A percentile compares a stretch with the other conserved stretches of the same genome.
These are phyloP conservation scores for Arthrinium phaeospermum DNA, from an alignment of 2,329 filamentous ascomycete species.

Conservation along the genomic window DNA sequence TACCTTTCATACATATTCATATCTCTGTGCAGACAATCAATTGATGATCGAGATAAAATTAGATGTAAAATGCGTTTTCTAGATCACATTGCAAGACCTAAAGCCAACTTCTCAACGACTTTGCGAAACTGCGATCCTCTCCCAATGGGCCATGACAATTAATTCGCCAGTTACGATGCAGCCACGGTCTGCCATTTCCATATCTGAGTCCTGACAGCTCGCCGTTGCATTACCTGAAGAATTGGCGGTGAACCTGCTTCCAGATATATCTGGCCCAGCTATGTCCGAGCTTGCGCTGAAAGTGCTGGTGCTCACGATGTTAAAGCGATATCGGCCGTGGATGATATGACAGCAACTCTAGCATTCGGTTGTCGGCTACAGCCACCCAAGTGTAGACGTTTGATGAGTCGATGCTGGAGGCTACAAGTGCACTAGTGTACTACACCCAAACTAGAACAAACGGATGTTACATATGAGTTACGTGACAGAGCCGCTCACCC, in stretches of 20 bases:
- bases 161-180: background rate
- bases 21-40: background rate
- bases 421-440: background rate
- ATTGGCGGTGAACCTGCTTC: background rate
- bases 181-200: background rate
- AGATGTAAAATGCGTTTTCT: background rate
- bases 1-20: background rate
- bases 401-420: background rate
- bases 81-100: no score
- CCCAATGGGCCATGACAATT: background rate
- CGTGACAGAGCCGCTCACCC: slow-evolving; percentile 1
- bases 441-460: background rate
- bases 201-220: background rate
- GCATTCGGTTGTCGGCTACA: background rate
- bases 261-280: background rate
- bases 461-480: slow-evolving; percentile 6
- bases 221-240: background rate
- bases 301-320: background rate
- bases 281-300: background rate
- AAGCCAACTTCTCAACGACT: background rate
- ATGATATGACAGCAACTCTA: background rate
- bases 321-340: background rate
- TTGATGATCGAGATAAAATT: background rate
- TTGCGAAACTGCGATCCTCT: background rate
- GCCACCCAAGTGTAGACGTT: background rate